These are phyloP conservation scores for Diaporthe amygdali DNA, from an alignment of 2,329 filamentous ascomycete genomes.

Conservation along the genomic window DNA sequence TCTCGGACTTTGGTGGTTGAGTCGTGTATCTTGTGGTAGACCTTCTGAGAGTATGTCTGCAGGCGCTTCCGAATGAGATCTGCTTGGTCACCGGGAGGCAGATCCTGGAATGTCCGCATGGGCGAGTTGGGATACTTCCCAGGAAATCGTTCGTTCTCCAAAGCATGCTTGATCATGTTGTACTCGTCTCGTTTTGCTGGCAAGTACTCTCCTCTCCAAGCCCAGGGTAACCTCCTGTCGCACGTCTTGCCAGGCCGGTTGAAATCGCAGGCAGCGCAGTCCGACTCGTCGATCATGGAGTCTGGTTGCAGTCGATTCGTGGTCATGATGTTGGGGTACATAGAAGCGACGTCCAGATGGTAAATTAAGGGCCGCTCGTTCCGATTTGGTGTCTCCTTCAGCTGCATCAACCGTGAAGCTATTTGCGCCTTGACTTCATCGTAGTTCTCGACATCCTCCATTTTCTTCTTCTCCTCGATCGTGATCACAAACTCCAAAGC, in stretches of 20 bases:
- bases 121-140: conserved; percentile 76
- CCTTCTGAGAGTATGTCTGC: conserved; percentile 94
- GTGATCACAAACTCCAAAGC: conserved; percentile 87
- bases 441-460: conserved; percentile 82
- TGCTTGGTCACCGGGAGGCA: conserved; percentile 83
- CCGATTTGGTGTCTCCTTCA: conserved; percentile 85
- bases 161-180: conserved; percentile 94
- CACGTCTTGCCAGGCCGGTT: conserved; percentile 97
- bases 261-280: conserved; percentile 97
- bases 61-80: conserved; percentile 82
- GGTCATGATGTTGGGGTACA: conserved; percentile 99
- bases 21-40: conserved; percentile 99
- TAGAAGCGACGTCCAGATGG: conserved; percentile 96
- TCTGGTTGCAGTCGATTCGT: conserved; percentile 97
- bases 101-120: conserved; percentile 77
- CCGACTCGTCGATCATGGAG: conserved; percentile 97
- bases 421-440: conserved; percentile 88
- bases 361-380: conserved; percentile 91
- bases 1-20: conserved; percentile 90
- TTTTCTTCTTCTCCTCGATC: conserved; percentile 81
- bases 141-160: conserved; percentile 93
- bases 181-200: conserved; percentile 97
- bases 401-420: conserved; percentile 66
- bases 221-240: conserved; percentile 92
- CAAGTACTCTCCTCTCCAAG: conserved; percentile 97